Base-by-base conservation (phyloP, 345 rosid species). In the Murraya koenigii region DNA sequence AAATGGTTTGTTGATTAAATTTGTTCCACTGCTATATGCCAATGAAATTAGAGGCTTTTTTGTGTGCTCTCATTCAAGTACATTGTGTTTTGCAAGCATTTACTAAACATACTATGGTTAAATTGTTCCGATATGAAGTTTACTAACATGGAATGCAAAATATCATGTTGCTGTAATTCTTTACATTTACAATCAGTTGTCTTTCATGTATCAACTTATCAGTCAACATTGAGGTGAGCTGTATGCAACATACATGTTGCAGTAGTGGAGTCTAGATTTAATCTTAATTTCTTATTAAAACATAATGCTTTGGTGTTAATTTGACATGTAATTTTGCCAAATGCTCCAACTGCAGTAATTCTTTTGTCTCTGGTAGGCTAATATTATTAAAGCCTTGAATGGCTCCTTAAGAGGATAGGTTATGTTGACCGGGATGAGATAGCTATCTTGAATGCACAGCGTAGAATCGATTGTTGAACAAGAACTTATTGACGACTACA, bases 21-120 rank as follows among this genome's bases (percentile, higher is more conserved):
- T 95, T 82, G 98, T 95, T 79, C 99, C 98, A 67, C 92, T 90
- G 75, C 84, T 95, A 73, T 87, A 93, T 86, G 96, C 90, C 0
- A 85, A 90, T 33, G 98, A 95, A 84, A 89, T 95, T 71, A 91
- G 89, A 85, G 98, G 98, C 84, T 87, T 95, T 85, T 95, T 95
- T 54, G 3, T 33, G 49, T 26, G 55, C 55, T 49, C 26, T 15
- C 73, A 49, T 55, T 28, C 39, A 33, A 28, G 23, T 59, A 19
- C 28, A 54, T 3, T 33, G 58, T 41, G 10, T 71, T 71, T 14
- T 2, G 77, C 13, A 17, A 41, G 47, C 47, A 41, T 44, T 38
- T 20, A 28, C 33, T 63, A 62, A 39, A 9, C 39, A 41, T 39
- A 26, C 38, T 39, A n/a, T 30, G 9, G 9, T 13, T 60, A 26